These are phyloP conservation scores for Ettlia oleoabundans DNA, from an alignment of 139 green algal species.

Conservation along the genomic window DNA sequence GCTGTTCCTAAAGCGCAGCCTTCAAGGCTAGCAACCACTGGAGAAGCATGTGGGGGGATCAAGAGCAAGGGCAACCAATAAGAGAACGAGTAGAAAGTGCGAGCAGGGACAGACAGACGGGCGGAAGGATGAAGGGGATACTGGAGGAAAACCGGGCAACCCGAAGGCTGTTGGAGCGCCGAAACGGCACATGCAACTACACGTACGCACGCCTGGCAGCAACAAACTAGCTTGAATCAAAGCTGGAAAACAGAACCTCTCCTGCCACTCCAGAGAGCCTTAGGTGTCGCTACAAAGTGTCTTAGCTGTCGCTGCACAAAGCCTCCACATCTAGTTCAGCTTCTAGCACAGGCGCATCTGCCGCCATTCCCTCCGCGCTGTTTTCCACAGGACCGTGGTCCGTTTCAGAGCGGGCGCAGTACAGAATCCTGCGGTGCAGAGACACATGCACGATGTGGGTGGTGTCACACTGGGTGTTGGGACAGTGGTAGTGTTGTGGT, in stretches of 20 bases:
- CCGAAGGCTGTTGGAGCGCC: no score
- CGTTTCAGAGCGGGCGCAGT: slow-evolving; percentile 29
- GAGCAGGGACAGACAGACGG: no score
- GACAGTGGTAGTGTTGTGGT: no score
- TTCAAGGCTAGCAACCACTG: background rate
- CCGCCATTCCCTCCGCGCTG: slow-evolving; percentile 40
- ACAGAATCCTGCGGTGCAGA: slow-evolving; percentile 29
- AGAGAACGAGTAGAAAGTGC: no score
- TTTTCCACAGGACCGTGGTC: slow-evolving; percentile 59
- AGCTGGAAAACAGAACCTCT: background rate
- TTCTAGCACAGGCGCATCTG: slow-evolving; percentile 58
- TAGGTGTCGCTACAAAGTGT: background rate
- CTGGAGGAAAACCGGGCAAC: background rate
- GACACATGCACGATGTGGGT: no score
- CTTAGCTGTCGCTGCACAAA: slow-evolving; percentile 10
- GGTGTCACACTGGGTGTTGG: no score
- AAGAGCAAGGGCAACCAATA: background rate
- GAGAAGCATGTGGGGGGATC: background rate
- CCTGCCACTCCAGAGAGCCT: background rate
- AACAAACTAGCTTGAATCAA: background rate
- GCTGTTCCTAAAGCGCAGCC: no score
- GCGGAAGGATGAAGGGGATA: background rate
- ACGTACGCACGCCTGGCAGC: background rate
- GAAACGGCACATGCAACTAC: background rate
- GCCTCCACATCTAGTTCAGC: slow-evolving; percentile 59